A percentile compares a stretch with the other conserved stretches of the same genome.
Conservation (phyloP, 768 basidiomycete genomes). For the Roridomyces roridus region DNA sequence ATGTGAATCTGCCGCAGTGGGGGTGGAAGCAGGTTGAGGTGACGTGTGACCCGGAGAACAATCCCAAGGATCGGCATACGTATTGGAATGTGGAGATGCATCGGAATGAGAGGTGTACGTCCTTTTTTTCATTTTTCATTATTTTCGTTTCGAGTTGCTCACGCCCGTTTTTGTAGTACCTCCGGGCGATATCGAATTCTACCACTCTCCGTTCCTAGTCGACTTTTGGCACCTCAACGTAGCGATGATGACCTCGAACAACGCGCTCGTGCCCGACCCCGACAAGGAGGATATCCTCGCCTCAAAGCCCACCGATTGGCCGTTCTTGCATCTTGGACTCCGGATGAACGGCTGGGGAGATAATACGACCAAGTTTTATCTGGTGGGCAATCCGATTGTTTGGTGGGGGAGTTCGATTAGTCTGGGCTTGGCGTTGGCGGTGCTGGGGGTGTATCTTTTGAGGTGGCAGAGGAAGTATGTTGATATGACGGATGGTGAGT, state of each 20-base stretch:
- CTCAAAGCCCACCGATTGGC: conserved; percentile 93
- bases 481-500: conserved; percentile 88
- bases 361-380: conserved; percentile 86
- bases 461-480: conserved; percentile 87
- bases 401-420: conserved; percentile 87
- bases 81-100: conserved; percentile 99
- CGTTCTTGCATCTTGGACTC: conserved; percentile 81
- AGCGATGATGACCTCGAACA: conserved; percentile 99
- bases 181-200: conserved; percentile 79
- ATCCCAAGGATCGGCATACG: conserved; percentile 82
- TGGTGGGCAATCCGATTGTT: conserved; percentile 89
- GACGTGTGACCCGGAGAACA: conserved; percentile 88
- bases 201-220: conserved; percentile 89
- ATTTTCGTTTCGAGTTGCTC: neutral
- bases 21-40: conserved; percentile 99
- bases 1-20: conserved; percentile 93
- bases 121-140: neutral
- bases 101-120: conserved; percentile 93
- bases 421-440: conserved; percentile 57
- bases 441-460: conserved; percentile 73
- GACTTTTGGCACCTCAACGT: conserved; percentile 99
- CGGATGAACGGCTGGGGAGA: conserved; percentile 99
- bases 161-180: conserved; percentile 63
- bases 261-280: conserved; percentile 94
- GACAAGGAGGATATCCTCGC: conserved; percentile 99